These are phyloP conservation scores for Mortierella sp. DNA, from an alignment of 371 early-diverging fungal genomes.

Conservation along the genomic window DNA sequence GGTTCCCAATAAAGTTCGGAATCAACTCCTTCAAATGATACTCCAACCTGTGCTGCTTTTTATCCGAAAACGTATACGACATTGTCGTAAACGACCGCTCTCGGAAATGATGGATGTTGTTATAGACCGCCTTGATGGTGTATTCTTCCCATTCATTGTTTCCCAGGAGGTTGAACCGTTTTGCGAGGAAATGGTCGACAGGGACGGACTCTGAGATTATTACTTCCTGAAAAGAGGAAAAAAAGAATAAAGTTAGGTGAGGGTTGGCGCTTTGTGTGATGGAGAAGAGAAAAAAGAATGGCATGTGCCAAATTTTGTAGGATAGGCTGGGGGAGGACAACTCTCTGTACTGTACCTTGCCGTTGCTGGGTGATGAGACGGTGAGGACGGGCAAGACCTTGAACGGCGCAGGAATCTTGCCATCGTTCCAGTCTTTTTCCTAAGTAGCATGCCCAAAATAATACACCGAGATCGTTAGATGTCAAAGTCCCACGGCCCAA, in stretches of 20 bases:
- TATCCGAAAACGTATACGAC: conserved; percentile 16
- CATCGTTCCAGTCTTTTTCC: conserved; percentile 11
- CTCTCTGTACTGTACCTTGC: conserved; percentile 24
- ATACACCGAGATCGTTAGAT: not conserved
- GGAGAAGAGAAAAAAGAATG: not conserved
- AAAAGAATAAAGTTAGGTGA: not conserved
- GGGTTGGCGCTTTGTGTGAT: not conserved
- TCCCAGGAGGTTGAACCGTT: conserved; percentile 31
- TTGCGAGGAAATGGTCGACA: conserved; percentile 38
- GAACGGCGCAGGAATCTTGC: conserved; percentile 31
- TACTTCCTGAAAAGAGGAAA: conserved; percentile 15
- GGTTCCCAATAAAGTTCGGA: conserved; percentile 27
- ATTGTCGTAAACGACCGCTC: conserved; percentile 33
- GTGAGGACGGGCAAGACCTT: conserved; percentile 34
- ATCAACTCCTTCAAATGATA: conserved; percentile 16
- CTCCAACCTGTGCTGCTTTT: conserved; percentile 7
- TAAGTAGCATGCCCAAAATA: not conserved
- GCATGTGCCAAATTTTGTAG: too few species aligned
- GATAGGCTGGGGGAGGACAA: not conserved
- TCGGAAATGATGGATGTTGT: conserved; percentile 39
- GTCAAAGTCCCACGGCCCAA: not conserved
- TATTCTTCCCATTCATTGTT: conserved; percentile 43
- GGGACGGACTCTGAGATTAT: conserved; percentile 30
- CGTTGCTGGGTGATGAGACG: conserved; percentile 15
- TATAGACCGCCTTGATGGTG: conserved; percentile 34